phyloP scores from a whole-genome alignment of 2,329 filamentous ascomycete species.

The Botrytis galanthina region DNA sequence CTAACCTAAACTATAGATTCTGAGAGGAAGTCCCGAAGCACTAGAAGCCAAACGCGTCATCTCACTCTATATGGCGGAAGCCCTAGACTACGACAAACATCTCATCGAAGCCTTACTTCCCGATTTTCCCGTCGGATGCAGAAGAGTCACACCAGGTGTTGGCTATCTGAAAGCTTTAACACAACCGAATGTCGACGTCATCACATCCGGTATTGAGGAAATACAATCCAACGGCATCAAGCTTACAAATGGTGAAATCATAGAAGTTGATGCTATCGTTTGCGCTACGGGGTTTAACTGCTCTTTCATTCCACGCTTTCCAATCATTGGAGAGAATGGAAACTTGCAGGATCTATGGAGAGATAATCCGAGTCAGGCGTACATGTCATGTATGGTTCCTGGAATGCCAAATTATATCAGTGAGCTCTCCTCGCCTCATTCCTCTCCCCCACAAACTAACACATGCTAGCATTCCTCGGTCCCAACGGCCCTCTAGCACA shows the following conservation, averaged over 20 bases:
- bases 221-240: slow-evolving; percentile 47
- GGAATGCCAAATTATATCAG: slow-evolving; percentile 33
- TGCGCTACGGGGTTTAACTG: slow-evolving; percentile 41
- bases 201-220: slow-evolving; percentile 46
- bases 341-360: slow-evolving; percentile 34
- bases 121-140: slow-evolving; percentile 44
- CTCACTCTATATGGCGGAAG: slow-evolving; percentile 47
- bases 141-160: slow-evolving; percentile 42
- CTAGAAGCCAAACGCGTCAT: slow-evolving; percentile 17
- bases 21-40: slow-evolving; percentile 11
- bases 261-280: slow-evolving; percentile 41
- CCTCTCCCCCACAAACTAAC: no score
- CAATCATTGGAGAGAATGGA: slow-evolving; percentile 28
- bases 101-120: slow-evolving; percentile 49
- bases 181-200: slow-evolving; percentile 49
- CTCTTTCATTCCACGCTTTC: slow-evolving; percentile 32
- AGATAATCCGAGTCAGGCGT: slow-evolving; percentile 33
- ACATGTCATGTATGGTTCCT: slow-evolving; percentile 37
- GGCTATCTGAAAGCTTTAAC: slow-evolving; percentile 50
- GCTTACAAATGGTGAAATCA: slow-evolving; percentile 39
- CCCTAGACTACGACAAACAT: slow-evolving; percentile 48
- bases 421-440: neutral
- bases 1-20: neutral
- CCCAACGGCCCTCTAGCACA: slow-evolving; percentile 38
- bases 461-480: slow-evolving; percentile 32